Conservation (phyloP, 306 rosid species). For the Prinsepia uniflora region DNA sequence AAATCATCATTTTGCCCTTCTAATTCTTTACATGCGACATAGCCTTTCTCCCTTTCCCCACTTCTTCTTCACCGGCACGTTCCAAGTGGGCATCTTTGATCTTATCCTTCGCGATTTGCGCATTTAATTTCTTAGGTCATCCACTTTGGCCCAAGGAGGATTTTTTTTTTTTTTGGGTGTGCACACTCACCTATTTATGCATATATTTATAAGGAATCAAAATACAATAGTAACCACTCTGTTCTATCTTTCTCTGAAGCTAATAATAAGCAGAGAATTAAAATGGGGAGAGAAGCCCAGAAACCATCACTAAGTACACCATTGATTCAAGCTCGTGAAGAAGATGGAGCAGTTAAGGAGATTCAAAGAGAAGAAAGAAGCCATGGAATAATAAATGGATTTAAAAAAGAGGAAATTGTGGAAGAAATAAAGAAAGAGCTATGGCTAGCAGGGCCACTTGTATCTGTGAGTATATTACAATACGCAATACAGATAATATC, state of each 20-base stretch:
- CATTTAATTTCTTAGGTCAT: too few species aligned
- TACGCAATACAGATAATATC: conserved; percentile 55
- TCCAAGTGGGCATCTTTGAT: too few species aligned
- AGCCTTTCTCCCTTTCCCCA: too few species aligned
- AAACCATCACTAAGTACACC: conserved; percentile 30
- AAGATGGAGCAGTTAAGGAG: conserved; percentile 19
- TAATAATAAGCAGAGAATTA: background rate
- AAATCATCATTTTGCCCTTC: too few species aligned
- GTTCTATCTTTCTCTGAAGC: background rate
- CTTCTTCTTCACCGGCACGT: too few species aligned
- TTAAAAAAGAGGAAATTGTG: conserved; percentile 18
- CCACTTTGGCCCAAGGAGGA: too few species aligned
- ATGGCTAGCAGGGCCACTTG: conserved; percentile 77
- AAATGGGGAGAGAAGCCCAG: conserved; percentile 40
- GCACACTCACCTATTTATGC: too few species aligned
- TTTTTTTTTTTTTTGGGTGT: too few species aligned
- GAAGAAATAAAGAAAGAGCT: conserved; percentile 67
- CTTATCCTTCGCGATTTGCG: too few species aligned
- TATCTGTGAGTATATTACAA: conserved; percentile 45
- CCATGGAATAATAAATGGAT: background rate
- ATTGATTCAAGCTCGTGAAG: conserved; percentile 34
- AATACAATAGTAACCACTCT: too few species aligned
- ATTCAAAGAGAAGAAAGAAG: conserved; percentile 9
- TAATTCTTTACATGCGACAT: too few species aligned
- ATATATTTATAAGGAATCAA: too few species aligned